A percentile compares a stretch with the other conserved stretches of the same genome.
Conservation (phyloP, 2,329 filamentous ascomycete genomes). For the Trichophyton verrucosum region DNA sequence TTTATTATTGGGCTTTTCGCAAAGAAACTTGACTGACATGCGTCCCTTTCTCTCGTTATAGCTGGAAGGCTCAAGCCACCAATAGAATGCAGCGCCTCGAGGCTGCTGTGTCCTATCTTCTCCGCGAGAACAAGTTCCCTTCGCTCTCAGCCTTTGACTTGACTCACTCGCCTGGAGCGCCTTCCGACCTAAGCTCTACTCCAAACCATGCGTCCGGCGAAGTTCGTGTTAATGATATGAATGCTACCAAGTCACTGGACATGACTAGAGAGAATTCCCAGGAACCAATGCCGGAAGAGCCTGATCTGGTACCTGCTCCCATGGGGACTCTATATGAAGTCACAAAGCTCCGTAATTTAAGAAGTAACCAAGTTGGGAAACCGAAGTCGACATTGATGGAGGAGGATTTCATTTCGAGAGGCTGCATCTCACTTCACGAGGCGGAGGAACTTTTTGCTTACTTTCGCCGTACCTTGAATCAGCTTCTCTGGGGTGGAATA, state of each 20-base stretch:
- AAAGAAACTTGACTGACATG: not conserved
- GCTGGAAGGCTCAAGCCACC: constrained; percentile 36
- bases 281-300: constrained; percentile 30
- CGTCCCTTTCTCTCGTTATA: constrained; percentile 12
- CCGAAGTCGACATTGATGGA: constrained; percentile 30
- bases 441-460: constrained; percentile 41
- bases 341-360: constrained; percentile 36
- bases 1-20: not conserved
- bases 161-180: constrained; percentile 13
- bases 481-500: constrained; percentile 42
- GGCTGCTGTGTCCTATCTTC: constrained; percentile 34
- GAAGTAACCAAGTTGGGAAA: constrained; percentile 27
- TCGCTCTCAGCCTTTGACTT: constrained; percentile 19
- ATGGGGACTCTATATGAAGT: constrained; percentile 46
- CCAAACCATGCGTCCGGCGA: not conserved
- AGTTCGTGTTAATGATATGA: not conserved
- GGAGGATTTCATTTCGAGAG: constrained; percentile 41
- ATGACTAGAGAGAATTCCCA: constrained; percentile 37
- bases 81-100: constrained; percentile 33
- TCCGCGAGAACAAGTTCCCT: constrained; percentile 33
- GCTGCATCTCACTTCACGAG: constrained; percentile 35
- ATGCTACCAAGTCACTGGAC: constrained; percentile 21
- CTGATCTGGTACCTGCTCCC: constrained; percentile 36
- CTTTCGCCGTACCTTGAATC: constrained; percentile 41
- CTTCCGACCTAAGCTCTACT: constrained; percentile 7